phyloP scores from a whole-genome alignment of 192 early-diverging fungal species.

The Linnemannia hyalina region DNA sequence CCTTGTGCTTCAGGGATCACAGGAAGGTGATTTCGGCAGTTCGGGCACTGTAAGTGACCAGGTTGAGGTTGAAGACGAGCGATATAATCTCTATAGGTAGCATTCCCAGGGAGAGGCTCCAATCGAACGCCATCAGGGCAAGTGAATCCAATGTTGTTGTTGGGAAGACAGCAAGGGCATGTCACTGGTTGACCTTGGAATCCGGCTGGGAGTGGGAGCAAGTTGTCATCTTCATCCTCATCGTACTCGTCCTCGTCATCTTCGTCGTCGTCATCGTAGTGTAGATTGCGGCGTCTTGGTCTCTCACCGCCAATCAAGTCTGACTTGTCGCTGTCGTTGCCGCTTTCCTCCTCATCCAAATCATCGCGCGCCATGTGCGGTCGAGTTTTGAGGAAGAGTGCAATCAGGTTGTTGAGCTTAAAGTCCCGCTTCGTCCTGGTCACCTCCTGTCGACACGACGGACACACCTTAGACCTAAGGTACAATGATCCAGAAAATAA shows the following conservation, averaged over 20 bases:
- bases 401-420: conserved; percentile 42
- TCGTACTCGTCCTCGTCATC: conserved; percentile 37
- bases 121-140: conserved; percentile 33
- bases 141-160: conserved; percentile 37
- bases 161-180: conserved; percentile 46
- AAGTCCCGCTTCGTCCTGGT: conserved; percentile 41
- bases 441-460: conserved; percentile 35
- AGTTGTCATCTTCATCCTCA: conserved; percentile 13
- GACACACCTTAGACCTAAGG: conserved; percentile 23
- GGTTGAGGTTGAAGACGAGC: conserved; percentile 13
- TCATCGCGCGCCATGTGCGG: conserved; percentile 44
- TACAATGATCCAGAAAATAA: not conserved
- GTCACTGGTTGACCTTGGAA: not conserved
- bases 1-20: not conserved
- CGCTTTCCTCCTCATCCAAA: conserved; percentile 11
- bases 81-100: conserved; percentile 9
- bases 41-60: conserved; percentile 33
- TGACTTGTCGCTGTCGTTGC: conserved; percentile 37
- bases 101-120: conserved; percentile 9
- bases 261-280: conserved; percentile 12
- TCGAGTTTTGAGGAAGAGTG: conserved; percentile 32
- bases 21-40: conserved; percentile 31
- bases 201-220: not conserved
- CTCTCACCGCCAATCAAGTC: conserved; percentile 14
- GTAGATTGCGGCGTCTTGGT: not conserved